Conservation (phyloP, 768 basidiomycete species). For the Kwoniella sp. region DNA sequence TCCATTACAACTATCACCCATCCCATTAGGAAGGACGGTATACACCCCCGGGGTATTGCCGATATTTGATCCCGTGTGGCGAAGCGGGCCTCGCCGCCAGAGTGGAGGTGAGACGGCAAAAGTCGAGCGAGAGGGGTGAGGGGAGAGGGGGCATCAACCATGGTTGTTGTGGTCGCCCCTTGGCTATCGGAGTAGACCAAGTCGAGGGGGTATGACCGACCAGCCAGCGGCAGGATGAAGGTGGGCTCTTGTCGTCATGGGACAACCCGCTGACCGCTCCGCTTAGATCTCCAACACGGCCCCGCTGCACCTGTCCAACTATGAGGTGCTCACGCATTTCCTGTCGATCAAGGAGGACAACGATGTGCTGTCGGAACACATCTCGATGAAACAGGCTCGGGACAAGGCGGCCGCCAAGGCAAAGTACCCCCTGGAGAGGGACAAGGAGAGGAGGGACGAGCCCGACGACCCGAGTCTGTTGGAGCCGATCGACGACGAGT, state of each 20-base stretch:
- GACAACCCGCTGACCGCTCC: no score
- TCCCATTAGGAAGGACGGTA: no score
- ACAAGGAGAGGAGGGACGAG: constrained; percentile 14
- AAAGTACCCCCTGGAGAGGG: constrained; percentile 22
- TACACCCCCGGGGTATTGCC: constrained; percentile 1
- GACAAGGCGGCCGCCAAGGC: constrained; percentile 8
- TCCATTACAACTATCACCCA: no score
- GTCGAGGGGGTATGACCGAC: no score
- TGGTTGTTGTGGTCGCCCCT: no score
- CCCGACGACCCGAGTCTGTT: constrained; percentile 10
- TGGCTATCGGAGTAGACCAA: no score
- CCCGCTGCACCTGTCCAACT: constrained; percentile 79
- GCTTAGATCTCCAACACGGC: constrained; percentile 57
- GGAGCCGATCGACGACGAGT: constrained; percentile 16
- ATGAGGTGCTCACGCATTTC: constrained; percentile 74
- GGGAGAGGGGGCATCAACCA: no score
- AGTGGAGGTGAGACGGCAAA: no score
- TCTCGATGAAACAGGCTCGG: constrained; percentile 8
- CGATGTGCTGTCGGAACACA: constrained; percentile 15
- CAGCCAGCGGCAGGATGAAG: constrained; percentile 7
- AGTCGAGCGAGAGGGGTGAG: no score
- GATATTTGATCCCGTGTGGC: constrained; percentile 7
- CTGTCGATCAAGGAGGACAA: constrained; percentile 67
- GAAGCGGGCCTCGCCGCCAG: no score
- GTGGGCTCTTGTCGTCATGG: constrained; percentile 12